Evolutionary conservation across 208 protist genomes (phyloP), one percentile per base, ranked within the genome.

Genomic region (Trypanosoma brucei): DNA sequence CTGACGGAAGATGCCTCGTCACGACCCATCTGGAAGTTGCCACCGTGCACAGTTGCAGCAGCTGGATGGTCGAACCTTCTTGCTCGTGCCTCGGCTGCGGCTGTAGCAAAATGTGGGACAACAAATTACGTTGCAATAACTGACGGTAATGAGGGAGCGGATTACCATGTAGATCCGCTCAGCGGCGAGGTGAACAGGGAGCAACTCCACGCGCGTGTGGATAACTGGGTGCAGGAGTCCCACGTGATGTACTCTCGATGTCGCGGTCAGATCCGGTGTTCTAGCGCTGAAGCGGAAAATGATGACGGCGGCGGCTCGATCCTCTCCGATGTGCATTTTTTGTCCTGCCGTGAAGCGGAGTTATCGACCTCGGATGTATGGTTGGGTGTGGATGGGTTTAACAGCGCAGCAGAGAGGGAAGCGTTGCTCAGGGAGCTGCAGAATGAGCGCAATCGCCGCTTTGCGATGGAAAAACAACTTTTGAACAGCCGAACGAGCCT

Each of bases 381-480:
- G 2, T 5, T 65, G 0, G 45, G 67, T 49, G 37, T 62, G 2
- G 55, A 54, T 22, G 22, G 22, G 22, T 22, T 22, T 22, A 22
- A 22, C 22, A 22, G 22, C 22, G 22, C 22, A 35, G 45, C 0
- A 22, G 44, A 55, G 37, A 33, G 45, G 9, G 37, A 9, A 8
- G 22, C 77, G 1, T 59, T 76, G 3, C 5, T 78, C 2, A 58
- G 38, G 6, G 69, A 74, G 9, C 56, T 89, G 33, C 73, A 70
- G 34, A 58, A 64, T 13, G 87, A 94, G 62, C 79, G 82, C 11
- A 52, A 62, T n/a, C 72, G 74, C 1, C 76, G 84, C 33, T 55
- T 72, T 44, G 55, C 52, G n/a, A 78, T 75, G 2, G 82, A 94
- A 74, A 75, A 82, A 63, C 67, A 70, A 6, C 64, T 94, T 45